Conservation (phyloP, 225 moss, liverwort and hornwort genomes). For the Ulota crispa region DNA sequence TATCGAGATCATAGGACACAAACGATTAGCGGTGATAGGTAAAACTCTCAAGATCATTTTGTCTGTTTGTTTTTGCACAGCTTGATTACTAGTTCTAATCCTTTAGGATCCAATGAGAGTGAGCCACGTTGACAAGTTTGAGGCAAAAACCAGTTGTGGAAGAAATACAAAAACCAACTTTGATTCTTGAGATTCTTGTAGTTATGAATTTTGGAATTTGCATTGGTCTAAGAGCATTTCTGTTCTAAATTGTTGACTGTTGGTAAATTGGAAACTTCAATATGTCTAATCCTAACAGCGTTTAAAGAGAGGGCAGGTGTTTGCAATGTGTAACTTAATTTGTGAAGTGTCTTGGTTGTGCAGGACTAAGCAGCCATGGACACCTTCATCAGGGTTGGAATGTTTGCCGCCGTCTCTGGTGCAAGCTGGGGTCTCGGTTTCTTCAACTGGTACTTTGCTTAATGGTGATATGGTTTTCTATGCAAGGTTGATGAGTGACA, state of each 20-base stretch:
- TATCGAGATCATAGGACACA: too few relatives aligned
- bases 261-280: neutral
- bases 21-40: too few relatives aligned
- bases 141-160: too few relatives aligned
- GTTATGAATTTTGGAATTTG: neutral
- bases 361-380: conserved; percentile 38
- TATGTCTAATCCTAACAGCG: neutral
- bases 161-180: neutral
- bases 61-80: too few relatives aligned
- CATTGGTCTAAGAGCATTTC: neutral
- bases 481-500: conserved; percentile 1
- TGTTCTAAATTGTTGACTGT: too few relatives aligned
- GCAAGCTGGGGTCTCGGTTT: conserved; percentile 23
- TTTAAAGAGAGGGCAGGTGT: neutral
- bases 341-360: neutral
- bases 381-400: conserved; percentile 15
- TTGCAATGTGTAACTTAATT: neutral
- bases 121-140: too few relatives aligned
- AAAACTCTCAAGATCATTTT: too few relatives aligned
- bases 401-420: neutral
- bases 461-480: neutral
- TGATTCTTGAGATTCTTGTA: neutral
- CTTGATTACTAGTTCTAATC: too few relatives aligned
- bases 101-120: too few relatives aligned
- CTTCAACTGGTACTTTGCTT: conserved; percentile 18